Conservation (phyloP, 2,329 filamentous ascomycete species). For the Cladophialophora immunda region DNA sequence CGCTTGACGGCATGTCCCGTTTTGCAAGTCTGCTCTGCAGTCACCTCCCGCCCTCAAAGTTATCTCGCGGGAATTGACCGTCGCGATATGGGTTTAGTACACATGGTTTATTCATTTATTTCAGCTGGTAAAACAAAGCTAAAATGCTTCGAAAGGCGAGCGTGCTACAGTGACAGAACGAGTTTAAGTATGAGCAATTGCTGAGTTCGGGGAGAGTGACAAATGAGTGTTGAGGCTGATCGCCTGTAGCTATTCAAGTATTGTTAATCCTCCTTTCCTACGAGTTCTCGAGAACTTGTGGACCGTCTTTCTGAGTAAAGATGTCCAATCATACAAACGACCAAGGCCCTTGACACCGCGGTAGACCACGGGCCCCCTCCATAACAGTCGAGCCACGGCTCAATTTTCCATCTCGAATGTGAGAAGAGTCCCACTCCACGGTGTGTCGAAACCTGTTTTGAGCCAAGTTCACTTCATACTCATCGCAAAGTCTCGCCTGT, state of each 20-base stretch:
- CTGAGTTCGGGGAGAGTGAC: not conserved
- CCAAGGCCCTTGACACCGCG: not conserved
- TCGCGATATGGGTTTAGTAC: not conserved
- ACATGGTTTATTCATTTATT: not conserved
- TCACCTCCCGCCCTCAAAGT: not conserved
- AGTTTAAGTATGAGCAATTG: not conserved
- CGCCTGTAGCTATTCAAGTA: not conserved
- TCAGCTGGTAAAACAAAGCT: not conserved
- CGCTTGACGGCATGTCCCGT: not conserved
- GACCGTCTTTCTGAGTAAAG: not conserved
- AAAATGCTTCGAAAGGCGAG: not conserved
- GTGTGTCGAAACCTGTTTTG: not conserved
- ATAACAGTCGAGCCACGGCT: not conserved
- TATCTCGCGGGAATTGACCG: not conserved
- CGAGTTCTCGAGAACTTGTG: not conserved
- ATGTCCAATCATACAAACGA: not conserved
- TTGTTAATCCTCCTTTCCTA: not conserved
- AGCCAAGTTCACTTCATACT: not conserved
- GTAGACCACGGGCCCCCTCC: not conserved
- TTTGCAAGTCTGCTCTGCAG: not conserved
- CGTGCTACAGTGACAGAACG: not conserved
- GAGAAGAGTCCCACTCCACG: not conserved
- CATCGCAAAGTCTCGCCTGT: not conserved
- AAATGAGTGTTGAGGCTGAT: not conserved
- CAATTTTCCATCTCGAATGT: not conserved